Base-by-base conservation (phyloP, 208 protist genomes). In the Leishmania major region DNA sequence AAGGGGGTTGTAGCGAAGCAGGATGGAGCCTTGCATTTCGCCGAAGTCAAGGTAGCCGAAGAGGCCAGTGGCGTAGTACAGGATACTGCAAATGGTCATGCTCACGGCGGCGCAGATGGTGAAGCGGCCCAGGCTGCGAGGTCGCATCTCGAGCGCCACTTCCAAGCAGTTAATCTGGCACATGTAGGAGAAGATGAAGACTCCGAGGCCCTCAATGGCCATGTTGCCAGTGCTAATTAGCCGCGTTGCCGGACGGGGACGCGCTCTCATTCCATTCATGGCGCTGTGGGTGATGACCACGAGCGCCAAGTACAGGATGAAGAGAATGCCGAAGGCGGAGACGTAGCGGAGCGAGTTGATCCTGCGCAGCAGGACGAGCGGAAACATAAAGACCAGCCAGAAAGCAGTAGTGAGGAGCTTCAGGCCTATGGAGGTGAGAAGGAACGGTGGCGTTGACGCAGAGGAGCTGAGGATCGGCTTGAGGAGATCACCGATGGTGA, bases 31-130 rank as follows among this genome's bases (percentile, higher is more conserved):
- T 1, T 66, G 8, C 0, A 86, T 60, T 7, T 82, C 77, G n/a
- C 88, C 89, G 81, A 95, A 94, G 71, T 95, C 91, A 11, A 90
- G 51, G 81, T 94, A 95, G 43, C 93, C 90, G 62, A 94, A 93
- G 37, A 95, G 64, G 5, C 89, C 90, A 7, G 86, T 82, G 64
- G 92, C 1, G 19, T 79, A 85, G 87, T 96, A 96, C 17, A 96
- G 79, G 6, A 86, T 6, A 25, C 76, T 71, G 77, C 89, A 94
- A 40, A 94, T 64, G 28, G 70, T 43, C 80, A 96, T 92, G 47
- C 88, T 86, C 17, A 88, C 28, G 8, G 71, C 40, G 3, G 81
- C 75, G 59, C 60, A 77, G 8, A 86, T 13, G 19, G 82, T 87
- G 76, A 91, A 82, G 66, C 74, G 66, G 6, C 64, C 6, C 10